These are phyloP conservation scores for Flaveria sonorensis DNA, from an alignment of 129 eudicot genomes.

Conservation along the genomic window DNA sequence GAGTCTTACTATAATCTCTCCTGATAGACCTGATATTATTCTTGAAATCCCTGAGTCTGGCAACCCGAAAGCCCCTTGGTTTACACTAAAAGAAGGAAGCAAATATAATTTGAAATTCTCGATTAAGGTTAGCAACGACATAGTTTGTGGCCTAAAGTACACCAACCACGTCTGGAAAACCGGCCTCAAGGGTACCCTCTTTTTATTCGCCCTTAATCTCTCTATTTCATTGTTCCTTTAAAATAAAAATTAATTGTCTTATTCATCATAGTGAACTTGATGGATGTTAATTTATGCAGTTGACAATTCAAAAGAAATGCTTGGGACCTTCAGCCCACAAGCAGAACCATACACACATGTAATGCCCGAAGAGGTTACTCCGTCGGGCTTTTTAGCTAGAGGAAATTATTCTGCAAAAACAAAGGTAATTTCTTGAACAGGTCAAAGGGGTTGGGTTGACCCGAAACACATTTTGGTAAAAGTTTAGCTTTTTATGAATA, in stretches of 20 bases:
- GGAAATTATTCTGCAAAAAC: constrained; percentile 68
- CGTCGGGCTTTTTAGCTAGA: constrained; percentile 69
- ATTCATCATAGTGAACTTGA: not conserved
- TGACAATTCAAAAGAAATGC: constrained; percentile 68
- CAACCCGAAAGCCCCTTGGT: constrained; percentile 68
- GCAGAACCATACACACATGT: constrained; percentile 62
- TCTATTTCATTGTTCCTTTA: not conserved
- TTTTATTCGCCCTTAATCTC: not conserved
- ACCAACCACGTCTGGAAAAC: constrained; percentile 81
- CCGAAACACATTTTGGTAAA: not conserved
- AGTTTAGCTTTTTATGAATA: not conserved
- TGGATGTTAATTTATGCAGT: constrained; percentile 36
- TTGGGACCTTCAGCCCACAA: constrained; percentile 75
- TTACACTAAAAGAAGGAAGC: constrained; percentile 85
- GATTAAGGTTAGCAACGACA: constrained; percentile 71
- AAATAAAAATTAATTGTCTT: too few species aligned
- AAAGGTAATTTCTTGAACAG: constrained; percentile 40
- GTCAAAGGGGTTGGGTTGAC: constrained; percentile 8
- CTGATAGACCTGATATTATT: constrained; percentile 60
- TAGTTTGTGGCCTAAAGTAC: constrained; percentile 81
- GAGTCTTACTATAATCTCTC: constrained; percentile 61
- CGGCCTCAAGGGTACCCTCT: constrained; percentile 73
- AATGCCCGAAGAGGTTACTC: constrained; percentile 71
- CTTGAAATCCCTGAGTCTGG: constrained; percentile 74
- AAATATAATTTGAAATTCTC: constrained; percentile 58